Percentiles rank a stretch among this genome's conserved stretches.
phyloP scores from a whole-genome alignment of 441 rosid species.

The Syzygium syzygioides region DNA sequence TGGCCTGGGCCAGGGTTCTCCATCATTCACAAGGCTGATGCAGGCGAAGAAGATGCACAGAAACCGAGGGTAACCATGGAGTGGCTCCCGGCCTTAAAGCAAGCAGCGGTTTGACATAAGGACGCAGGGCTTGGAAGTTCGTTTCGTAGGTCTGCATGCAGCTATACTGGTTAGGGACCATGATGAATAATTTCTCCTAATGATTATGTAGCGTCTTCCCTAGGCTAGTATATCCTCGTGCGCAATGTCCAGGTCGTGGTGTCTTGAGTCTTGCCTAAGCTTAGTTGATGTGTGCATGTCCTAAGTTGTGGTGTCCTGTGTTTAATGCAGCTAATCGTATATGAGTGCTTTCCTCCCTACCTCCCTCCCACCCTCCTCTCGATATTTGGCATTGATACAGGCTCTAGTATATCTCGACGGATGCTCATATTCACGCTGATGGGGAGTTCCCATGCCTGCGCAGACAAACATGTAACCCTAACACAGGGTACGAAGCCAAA shows the following conservation, averaged over 20 bases:
- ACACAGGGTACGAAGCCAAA: background rate
- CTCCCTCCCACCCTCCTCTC: background rate
- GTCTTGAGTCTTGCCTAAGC: background rate
- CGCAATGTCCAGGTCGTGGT: background rate
- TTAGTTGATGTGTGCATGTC: background rate
- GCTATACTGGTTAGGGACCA: background rate
- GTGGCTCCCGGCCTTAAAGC: background rate
- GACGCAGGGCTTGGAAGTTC: background rate
- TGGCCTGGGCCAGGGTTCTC: background rate
- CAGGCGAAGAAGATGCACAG: background rate
- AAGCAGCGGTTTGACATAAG: background rate
- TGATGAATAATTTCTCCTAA: background rate
- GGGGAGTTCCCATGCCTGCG: background rate
- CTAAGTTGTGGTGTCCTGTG: background rate
- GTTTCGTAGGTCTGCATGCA: background rate
- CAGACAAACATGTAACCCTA: background rate
- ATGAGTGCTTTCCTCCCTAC: background rate
- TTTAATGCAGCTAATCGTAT: background rate
- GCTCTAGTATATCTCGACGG: background rate
- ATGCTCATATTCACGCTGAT: background rate
- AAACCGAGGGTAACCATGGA: background rate
- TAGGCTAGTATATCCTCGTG: background rate
- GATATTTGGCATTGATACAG: background rate
- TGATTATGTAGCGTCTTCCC: background rate
- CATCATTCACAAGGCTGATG: slow-evolving; percentile 27